Evolutionary conservation across 805 yeast genomes (phyloP).

Genomic region (Blastobotrys americana): DNA sequence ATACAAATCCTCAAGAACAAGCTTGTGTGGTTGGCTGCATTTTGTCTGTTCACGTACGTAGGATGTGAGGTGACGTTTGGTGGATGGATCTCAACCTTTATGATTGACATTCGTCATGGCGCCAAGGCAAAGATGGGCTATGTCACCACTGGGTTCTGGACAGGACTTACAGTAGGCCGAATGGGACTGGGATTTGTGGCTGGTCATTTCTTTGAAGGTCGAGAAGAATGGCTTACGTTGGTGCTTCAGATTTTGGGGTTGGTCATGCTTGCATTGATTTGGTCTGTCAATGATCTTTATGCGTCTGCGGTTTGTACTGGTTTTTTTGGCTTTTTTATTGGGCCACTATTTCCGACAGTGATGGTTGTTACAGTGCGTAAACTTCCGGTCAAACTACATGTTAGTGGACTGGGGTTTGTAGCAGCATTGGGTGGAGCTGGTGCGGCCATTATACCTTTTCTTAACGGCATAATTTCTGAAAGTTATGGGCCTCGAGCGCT

Average conservation of each 20-base stretch:
- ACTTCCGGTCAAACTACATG: slow-evolving; percentile 53
- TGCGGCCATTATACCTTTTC: slow-evolving; percentile 65
- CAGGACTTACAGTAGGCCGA: slow-evolving; percentile 61
- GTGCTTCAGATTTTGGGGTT: slow-evolving; percentile 34
- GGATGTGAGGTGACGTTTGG: slow-evolving; percentile 66
- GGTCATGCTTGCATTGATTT: slow-evolving; percentile 36
- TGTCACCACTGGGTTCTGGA: slow-evolving; percentile 65
- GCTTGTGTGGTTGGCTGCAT: slow-evolving; percentile 39
- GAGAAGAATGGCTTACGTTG: slow-evolving; percentile 13
- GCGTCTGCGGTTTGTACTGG: slow-evolving; percentile 43
- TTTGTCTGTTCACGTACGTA: slow-evolving; percentile 52
- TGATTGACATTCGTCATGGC: slow-evolving; percentile 48
- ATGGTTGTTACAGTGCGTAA: slow-evolving; percentile 56
- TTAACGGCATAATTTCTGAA: slow-evolving; percentile 46
- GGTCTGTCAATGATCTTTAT: slow-evolving; percentile 42
- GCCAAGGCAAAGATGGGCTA: slow-evolving; percentile 45
- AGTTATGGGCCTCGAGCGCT: slow-evolving; percentile 21
- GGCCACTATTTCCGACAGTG: slow-evolving; percentile 69
- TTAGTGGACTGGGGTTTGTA: slow-evolving; percentile 64
- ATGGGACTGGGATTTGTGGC: slow-evolving; percentile 40
- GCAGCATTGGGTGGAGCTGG: slow-evolving; percentile 84
- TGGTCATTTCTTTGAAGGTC: slow-evolving; percentile 16
- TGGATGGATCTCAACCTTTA: slow-evolving; percentile 63
- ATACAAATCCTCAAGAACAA: slow-evolving; percentile 6
- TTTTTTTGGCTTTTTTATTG: slow-evolving; percentile 52